Base-by-base conservation (phyloP, 257 asterid genomes). In the Datura wrightii region DNA sequence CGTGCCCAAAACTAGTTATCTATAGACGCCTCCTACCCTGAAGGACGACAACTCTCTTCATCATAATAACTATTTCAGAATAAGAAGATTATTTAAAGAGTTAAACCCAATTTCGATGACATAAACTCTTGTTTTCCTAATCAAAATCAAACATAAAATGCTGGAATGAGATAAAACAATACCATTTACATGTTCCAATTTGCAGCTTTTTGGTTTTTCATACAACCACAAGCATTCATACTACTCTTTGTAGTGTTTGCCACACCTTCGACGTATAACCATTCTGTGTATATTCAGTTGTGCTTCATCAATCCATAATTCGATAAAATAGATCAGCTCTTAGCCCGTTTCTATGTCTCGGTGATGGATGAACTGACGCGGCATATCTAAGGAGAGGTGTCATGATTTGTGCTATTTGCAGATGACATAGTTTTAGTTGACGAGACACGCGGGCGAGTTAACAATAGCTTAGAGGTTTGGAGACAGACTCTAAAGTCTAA, bases 111-210 rank as follows among this genome's bases (percentile, higher is more conserved):
- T n/a, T 9, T 46, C 42, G 6, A 74, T 11, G 18, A 24, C 80
- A 44, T 14, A 13, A 72, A 46, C 59, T 48, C 19, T 19, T 13
- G 18, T 24, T 74, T 46, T 48, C 42, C 60, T 24, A 13, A n/a
- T 72, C 80, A 74, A 74, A 48, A 74, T 74, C 79, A 72, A 46
- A 74, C 80, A 74, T 72, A 74, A 13, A 74, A 48, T 74, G 59
- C 10, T 24, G 39, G 60, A 74, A 48, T 48, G 60, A 48, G 10
- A 48, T 74, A 24, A 24, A 10, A 74, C 60, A 10, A 5, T 48
- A 11, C 24, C 11, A 24, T 16, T 13, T 24, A 5, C 60, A 74
- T 48, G 16, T 19, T 48, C 81, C 81, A 24, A 24, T 13, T 48
- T 74, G 81, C 42, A 74, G 24, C 42, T 48, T 74, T 74, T 74